Conservation (phyloP, 495 filamentous ascomycete species). For the Cercophora scortea region DNA sequence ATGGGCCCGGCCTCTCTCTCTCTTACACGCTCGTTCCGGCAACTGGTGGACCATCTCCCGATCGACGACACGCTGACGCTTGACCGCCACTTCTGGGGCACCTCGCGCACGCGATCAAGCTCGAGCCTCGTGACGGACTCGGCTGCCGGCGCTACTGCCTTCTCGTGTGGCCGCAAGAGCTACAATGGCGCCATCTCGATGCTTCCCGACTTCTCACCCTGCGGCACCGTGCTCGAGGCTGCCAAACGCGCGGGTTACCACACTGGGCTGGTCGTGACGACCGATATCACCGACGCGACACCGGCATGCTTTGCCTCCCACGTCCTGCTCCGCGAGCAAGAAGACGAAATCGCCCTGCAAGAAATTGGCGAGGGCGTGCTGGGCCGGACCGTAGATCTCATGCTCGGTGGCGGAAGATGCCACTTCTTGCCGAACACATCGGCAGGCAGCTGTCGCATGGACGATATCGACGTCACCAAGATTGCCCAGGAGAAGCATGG, state of each 20-base stretch:
- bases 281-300: slow-evolving; percentile 93
- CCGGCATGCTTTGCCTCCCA: slow-evolving; percentile 92
- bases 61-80: slow-evolving; percentile 65
- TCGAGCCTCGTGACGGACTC: slow-evolving; percentile 85
- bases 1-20: slow-evolving; percentile 92
- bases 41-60: slow-evolving; percentile 57
- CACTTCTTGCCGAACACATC: slow-evolving; percentile 82
- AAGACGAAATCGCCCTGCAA: slow-evolving; percentile 87
- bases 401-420: slow-evolving; percentile 87
- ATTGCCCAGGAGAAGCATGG: slow-evolving; percentile 64
- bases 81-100: slow-evolving; percentile 81
- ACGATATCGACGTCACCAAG: slow-evolving; percentile 60
- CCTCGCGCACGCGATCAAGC: slow-evolving; percentile 75
- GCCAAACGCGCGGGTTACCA: slow-evolving; percentile 85
- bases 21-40: slow-evolving; percentile 75
- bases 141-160: slow-evolving; percentile 91
- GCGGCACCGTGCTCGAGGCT: slow-evolving; percentile 90
- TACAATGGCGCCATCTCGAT: slow-evolving; percentile 96
- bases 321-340: slow-evolving; percentile 67
- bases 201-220: slow-evolving; percentile 74
- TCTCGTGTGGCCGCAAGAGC: slow-evolving; percentile 84
- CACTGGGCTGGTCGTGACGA: slow-evolving; percentile 93
- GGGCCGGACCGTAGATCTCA: slow-evolving; percentile 79
- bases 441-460: slow-evolving; percentile 65
- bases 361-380: slow-evolving; percentile 76